These are phyloP conservation scores for Helicocarpus griseus DNA, from an alignment of 2,329 filamentous ascomycete genomes.

Conservation along the genomic window DNA sequence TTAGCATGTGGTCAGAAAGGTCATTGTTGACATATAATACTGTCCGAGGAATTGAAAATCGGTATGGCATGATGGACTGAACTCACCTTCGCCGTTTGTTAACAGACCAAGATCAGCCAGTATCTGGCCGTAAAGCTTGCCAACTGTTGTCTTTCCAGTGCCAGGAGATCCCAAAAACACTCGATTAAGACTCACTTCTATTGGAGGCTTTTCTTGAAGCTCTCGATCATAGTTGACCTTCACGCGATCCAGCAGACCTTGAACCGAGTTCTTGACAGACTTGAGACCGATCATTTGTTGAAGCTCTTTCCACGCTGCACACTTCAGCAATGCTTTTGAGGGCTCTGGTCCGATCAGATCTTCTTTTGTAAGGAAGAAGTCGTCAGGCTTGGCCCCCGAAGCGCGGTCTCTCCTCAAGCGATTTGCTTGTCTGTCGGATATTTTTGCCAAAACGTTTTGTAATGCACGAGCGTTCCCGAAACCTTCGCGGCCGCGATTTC, in stretches of 20 bases:
- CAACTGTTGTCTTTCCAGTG: slow-evolving; percentile 68
- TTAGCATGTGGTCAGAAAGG: background rate
- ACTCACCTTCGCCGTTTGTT: slow-evolving; percentile 55
- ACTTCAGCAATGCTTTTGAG: slow-evolving; percentile 40
- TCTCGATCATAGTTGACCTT: slow-evolving; percentile 58
- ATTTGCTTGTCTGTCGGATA: slow-evolving; percentile 50
- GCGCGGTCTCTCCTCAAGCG: slow-evolving; percentile 44
- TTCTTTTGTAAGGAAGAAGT: slow-evolving; percentile 52
- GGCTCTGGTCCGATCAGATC: slow-evolving; percentile 66
- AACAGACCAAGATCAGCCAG: slow-evolving; percentile 58
- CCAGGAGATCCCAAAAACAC: slow-evolving; percentile 64
- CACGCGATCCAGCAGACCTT: slow-evolving; percentile 50
- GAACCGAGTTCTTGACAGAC: slow-evolving; percentile 53
- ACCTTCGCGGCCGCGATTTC: slow-evolving; percentile 52
- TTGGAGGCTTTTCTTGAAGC: slow-evolving; percentile 47
- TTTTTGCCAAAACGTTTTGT: slow-evolving; percentile 49
- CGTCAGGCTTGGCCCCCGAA: slow-evolving; percentile 38
- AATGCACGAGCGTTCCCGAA: slow-evolving; percentile 66
- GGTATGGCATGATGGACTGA: background rate
- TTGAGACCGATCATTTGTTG: slow-evolving; percentile 49
- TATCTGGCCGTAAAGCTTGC: slow-evolving; percentile 61
- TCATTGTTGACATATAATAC: background rate
- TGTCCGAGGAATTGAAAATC: slow-evolving; percentile 9
- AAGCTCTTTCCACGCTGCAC: slow-evolving; percentile 49
- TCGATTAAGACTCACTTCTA: slow-evolving; percentile 56